Conservation (phyloP, 108 stramenopile species). For the Stephanodiscus minutulus region DNA sequence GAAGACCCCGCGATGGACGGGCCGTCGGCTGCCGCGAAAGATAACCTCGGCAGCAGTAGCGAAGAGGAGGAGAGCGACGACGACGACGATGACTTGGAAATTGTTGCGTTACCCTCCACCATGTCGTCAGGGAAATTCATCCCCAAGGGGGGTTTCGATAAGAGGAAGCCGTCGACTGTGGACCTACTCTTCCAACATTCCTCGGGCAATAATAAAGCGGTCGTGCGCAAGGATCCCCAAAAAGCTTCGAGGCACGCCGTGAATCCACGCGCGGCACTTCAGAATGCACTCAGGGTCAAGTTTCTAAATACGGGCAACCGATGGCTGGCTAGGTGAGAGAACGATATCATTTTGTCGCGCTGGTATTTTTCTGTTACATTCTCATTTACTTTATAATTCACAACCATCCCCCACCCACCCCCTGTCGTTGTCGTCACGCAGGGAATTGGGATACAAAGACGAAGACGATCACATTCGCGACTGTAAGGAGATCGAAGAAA, state of each 20-base stretch:
- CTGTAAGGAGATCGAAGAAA: conserved; percentile 61
- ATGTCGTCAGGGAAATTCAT: not conserved
- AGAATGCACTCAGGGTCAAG: conserved; percentile 58
- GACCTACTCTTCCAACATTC: conserved; percentile 27
- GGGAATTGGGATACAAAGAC: conserved; percentile 83
- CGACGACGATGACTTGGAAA: conserved; percentile 51
- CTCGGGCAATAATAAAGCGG: not conserved
- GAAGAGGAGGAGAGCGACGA: conserved; percentile 28
- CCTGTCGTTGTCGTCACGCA: conserved; percentile 15
- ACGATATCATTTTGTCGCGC: not conserved
- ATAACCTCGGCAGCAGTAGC: conserved; percentile 19
- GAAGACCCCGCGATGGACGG: not conserved
- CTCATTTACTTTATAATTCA: not conserved
- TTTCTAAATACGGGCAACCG: conserved; percentile 68
- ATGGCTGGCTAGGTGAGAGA: conserved; percentile 74
- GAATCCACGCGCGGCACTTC: conserved; percentile 50
- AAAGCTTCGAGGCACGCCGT: conserved; percentile 13
- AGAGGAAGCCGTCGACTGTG: conserved; percentile 7
- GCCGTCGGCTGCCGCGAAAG: not conserved
- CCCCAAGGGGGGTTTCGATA: not conserved
- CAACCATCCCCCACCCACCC: not conserved
- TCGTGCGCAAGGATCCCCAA: not conserved
- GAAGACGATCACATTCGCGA: conserved; percentile 85
- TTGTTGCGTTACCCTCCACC: not conserved
- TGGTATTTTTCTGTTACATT: not conserved